phyloP scores from a whole-genome alignment of 2,329 filamentous ascomycete species.

The Beauveria pseudobassiana region DNA sequence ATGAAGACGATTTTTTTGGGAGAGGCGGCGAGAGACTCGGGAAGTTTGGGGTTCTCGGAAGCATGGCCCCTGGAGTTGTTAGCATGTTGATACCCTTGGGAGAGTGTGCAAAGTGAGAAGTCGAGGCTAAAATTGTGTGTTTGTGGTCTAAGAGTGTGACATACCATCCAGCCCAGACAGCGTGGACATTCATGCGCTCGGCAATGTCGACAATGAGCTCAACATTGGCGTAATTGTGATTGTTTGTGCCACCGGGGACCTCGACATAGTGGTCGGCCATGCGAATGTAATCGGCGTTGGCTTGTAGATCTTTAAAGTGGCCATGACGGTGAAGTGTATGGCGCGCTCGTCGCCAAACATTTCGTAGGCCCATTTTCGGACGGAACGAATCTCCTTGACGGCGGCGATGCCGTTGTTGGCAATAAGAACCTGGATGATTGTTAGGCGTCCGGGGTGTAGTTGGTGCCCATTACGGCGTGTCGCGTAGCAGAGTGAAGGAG shows the following conservation, averaged over 20 bases:
- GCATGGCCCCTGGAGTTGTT: slow-evolving; percentile 69
- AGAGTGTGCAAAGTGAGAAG: too few species aligned
- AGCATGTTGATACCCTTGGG: not conserved
- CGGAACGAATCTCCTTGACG: slow-evolving; percentile 97
- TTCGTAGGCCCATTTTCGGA: slow-evolving; percentile 99
- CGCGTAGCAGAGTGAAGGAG: slow-evolving; percentile 10
- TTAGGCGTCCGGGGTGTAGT: not conserved
- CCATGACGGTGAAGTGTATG: slow-evolving; percentile 99
- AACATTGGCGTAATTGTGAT: slow-evolving; percentile 99
- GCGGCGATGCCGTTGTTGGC: slow-evolving; percentile 99
- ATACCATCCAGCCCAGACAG: slow-evolving; percentile 98
- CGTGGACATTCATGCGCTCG: slow-evolving; percentile 96
- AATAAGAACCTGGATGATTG: slow-evolving; percentile 71
- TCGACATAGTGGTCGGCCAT: slow-evolving; percentile 99
- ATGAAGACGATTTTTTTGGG: slow-evolving; percentile 99
- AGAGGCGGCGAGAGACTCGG: slow-evolving; percentile 90
- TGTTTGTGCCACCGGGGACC: slow-evolving; percentile 97
- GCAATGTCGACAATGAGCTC: slow-evolving; percentile 98
- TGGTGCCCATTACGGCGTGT: too few species aligned
- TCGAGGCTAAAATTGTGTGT: not conserved
- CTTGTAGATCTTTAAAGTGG: slow-evolving; percentile 94
- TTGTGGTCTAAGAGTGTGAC: slow-evolving; percentile 21
- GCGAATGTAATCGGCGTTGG: slow-evolving; percentile 98
- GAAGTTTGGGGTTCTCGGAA: slow-evolving; percentile 96
- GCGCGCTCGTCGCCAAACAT: slow-evolving; percentile 96